Conservation (phyloP, 176 grass and related monocot species). For the Ananas comosus region DNA sequence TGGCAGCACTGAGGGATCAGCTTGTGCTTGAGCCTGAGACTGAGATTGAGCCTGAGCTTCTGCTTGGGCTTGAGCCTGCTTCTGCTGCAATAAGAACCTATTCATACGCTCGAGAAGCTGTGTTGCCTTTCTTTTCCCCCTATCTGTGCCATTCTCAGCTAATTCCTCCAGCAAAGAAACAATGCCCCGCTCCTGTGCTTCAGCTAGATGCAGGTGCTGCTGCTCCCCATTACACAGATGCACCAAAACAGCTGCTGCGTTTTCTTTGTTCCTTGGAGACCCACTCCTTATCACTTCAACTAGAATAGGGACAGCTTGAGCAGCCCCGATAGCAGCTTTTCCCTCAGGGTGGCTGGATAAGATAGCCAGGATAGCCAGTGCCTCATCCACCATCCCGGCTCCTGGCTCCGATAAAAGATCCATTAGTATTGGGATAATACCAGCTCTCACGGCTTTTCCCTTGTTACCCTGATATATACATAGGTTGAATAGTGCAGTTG, state of each 20-base stretch:
- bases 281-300: conserved; percentile 64
- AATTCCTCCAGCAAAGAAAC: conserved; percentile 57
- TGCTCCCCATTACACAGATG: conserved; percentile 75
- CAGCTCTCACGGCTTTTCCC: conserved; percentile 72
- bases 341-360: conserved; percentile 72
- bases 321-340: conserved; percentile 54
- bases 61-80: conserved; percentile 45
- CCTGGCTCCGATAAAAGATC: conserved; percentile 47
- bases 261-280: conserved; percentile 78
- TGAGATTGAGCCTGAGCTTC: conserved; percentile 27
- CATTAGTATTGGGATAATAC: conserved; percentile 59
- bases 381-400: conserved; percentile 65
- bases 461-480: conserved; percentile 96
- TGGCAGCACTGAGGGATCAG: conserved; percentile 19
- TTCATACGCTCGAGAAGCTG: conserved; percentile 61
- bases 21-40: conserved; percentile 16
- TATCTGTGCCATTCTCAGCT: conserved; percentile 52
- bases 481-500: conserved; percentile 73
- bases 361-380: conserved; percentile 73
- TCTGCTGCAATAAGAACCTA: conserved; percentile 57
- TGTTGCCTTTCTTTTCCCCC: conserved; percentile 74
- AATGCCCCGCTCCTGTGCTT: conserved; percentile 62
- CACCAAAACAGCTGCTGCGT: conserved; percentile 70
- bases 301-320: conserved; percentile 50
- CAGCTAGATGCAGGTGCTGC: conserved; percentile 56